These are phyloP conservation scores for Talaromyces sp. DNA, from an alignment of 2,329 filamentous ascomycete genomes.

Conservation along the genomic window DNA sequence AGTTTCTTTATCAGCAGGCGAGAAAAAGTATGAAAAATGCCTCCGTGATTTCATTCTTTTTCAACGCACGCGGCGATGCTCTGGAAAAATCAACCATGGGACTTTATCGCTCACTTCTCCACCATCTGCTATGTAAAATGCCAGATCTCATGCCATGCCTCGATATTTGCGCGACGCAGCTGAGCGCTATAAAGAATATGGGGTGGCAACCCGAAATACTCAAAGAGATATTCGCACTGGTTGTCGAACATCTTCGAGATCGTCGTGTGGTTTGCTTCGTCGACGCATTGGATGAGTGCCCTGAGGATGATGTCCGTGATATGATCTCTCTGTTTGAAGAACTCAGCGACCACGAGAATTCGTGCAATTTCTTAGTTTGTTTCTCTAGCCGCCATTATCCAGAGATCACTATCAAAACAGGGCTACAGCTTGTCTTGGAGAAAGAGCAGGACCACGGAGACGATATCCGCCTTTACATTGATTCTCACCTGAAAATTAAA, in stretches of 20 bases:
- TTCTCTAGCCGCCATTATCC: constrained; percentile 46
- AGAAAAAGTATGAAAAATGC: constrained; percentile 8
- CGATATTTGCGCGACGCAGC: constrained; percentile 21
- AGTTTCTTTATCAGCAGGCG: constrained; percentile 31
- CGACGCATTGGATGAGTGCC: constrained; percentile 47
- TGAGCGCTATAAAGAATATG: neutral
- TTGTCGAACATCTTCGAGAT: neutral
- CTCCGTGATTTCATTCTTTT: constrained; percentile 47
- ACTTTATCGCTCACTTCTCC: constrained; percentile 51
- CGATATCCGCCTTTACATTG: constrained; percentile 37
- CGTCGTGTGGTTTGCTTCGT: constrained; percentile 31
- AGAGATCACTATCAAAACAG: constrained; percentile 31
- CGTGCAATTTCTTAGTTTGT: constrained; percentile 32
- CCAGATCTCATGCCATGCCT: constrained; percentile 11
- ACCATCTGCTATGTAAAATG: constrained; percentile 42
- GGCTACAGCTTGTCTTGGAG: constrained; percentile 34
- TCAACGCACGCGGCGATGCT: constrained; percentile 45
- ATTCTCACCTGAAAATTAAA: constrained; percentile 25
- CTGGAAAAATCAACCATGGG: constrained; percentile 48
- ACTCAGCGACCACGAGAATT: neutral
- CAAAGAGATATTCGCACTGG: neutral
- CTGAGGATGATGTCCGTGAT: constrained; percentile 33
- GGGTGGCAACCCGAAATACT: neutral
- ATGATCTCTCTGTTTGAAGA: constrained; percentile 26
- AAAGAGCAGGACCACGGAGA: constrained; percentile 31